Base-by-base conservation (phyloP, 1,284 basidiomycete species). In the Peniophora sp. region DNA sequence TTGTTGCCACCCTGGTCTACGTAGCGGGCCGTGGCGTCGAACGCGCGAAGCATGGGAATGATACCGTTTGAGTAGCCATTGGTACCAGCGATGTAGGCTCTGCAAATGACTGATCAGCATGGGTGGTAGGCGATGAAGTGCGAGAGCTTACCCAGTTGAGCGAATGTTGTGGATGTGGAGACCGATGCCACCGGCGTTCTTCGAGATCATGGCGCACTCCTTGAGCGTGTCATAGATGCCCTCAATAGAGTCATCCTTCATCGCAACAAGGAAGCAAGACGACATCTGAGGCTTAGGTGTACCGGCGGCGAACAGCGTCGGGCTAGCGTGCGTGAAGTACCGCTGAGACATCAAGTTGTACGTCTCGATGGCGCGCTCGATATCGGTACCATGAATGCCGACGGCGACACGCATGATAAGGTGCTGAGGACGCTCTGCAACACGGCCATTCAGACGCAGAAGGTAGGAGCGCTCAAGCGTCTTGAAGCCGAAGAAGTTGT, bases 1-100 rank as follows among this genome's bases (percentile, higher is more conserved):
- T 99, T 99, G 81, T 99, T 99, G 48, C 97, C 97, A 56, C 97
- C 96, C 68, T 99, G 97, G 69, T 99, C 97, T 56, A 99, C 97
- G 66, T 99, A 99, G 50, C 97, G 92, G 27, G 97, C 97, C 5
- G 97, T 99, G 12, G 97, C 95, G 65, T 99, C 97, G 69, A 89
- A 99, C 0, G 93, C 96, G 54, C 97, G 91, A 48, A 99, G 86
- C 97, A 99, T 99, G 34, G 97, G 97, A 1, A 99, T 92, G 63
- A 99, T 98, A 57, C 97, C 97, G 64, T 99, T 99, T 10, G 93
- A 97, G 69, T 96, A 95, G 3, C 97, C 96, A 69, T 97, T 97
- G 48, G 95, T 98, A 35, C 95, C 92, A 6, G 92, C 89, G 55
- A 95, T 95, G 66, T 92, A 92, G 1, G 88, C 88, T 9, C 87